Evolutionary conservation across 1,284 basidiomycete genomes (phyloP).

Genomic region (Moesziomyces parantarcticus): DNA sequence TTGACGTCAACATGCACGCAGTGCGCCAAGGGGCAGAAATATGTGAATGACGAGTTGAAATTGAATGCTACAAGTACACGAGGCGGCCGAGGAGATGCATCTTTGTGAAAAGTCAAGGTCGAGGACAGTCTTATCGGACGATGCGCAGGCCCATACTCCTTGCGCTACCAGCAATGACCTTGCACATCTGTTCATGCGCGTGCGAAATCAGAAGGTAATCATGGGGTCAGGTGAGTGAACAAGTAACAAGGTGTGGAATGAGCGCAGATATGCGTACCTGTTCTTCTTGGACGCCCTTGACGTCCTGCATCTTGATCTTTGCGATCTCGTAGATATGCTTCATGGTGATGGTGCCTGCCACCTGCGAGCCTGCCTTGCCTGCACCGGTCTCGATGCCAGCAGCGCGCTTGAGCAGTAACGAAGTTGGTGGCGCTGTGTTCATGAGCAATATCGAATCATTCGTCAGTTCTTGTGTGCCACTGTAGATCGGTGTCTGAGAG

Average conservation of each 20-base stretch:
- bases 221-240: background rate
- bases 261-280: slow-evolving; percentile 39
- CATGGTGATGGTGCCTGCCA: slow-evolving; percentile 83
- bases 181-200: slow-evolving; percentile 50
- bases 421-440: slow-evolving; percentile 81
- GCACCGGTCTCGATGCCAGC: slow-evolving; percentile 88
- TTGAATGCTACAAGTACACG: slow-evolving; percentile 30
- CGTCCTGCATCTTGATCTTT: slow-evolving; percentile 90
- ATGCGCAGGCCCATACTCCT: slow-evolving; percentile 58
- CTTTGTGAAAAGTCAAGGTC: background rate
- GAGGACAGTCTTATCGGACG: slow-evolving; percentile 21
- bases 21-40: background rate
- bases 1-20: background rate
- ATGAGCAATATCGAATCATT: background rate
- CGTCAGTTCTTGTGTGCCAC: background rate
- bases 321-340: slow-evolving; percentile 99
- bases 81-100: background rate
- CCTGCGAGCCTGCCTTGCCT: slow-evolving; percentile 76
- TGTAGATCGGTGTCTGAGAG: background rate
- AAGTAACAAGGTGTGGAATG: too few species aligned
- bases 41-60: background rate
- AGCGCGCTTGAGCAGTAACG: slow-evolving; percentile 87
- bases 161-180: slow-evolving; percentile 55
- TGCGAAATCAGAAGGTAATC: background rate
- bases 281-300: slow-evolving; percentile 57